A percentile compares a stretch with the other conserved stretches of the same genome.
phyloP scores from a whole-genome alignment of 2,329 filamentous ascomycete genomes.

The Neofusicoccum umdonicola region DNA sequence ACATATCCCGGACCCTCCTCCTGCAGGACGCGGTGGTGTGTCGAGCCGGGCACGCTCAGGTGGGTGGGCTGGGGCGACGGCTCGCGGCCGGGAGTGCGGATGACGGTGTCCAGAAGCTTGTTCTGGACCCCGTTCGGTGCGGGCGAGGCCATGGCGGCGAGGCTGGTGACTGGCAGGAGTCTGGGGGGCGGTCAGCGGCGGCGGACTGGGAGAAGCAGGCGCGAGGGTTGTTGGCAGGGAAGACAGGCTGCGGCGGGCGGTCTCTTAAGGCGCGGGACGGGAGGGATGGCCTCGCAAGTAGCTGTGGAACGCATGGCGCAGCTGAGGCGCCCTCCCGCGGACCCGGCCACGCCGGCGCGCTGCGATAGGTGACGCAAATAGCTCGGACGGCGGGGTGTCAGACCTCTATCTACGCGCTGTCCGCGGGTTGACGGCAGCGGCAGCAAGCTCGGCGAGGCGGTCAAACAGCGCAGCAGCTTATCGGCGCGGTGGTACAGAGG shows the following conservation, averaged over 20 bases:
- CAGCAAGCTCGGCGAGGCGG: background rate
- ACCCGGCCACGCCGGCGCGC: background rate
- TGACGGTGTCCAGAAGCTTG: constrained; percentile 58
- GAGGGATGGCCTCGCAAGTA: background rate
- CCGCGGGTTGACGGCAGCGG: background rate
- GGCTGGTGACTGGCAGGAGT: background rate
- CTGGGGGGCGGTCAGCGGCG: background rate
- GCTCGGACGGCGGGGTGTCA: constrained; percentile 1
- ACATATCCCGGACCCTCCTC: constrained; percentile 93
- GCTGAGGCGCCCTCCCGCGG: background rate
- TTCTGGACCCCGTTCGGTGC: constrained; percentile 40
- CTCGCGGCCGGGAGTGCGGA: constrained; percentile 57
- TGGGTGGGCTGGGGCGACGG: constrained; percentile 89
- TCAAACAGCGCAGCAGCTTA: background rate
- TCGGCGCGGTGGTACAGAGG: constrained; percentile 3
- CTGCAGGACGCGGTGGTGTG: constrained; percentile 70
- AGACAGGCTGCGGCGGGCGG: background rate
- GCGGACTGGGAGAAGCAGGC: background rate
- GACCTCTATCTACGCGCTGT: constrained; percentile 12
- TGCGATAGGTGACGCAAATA: background rate
- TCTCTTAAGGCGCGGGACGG: background rate
- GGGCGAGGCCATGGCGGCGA: constrained; percentile 11
- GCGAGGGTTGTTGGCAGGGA: background rate
- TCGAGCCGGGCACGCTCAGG: constrained; percentile 64
- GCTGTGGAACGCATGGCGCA: background rate